Conservation (phyloP, 768 basidiomycete species). For the Postia placenta region DNA sequence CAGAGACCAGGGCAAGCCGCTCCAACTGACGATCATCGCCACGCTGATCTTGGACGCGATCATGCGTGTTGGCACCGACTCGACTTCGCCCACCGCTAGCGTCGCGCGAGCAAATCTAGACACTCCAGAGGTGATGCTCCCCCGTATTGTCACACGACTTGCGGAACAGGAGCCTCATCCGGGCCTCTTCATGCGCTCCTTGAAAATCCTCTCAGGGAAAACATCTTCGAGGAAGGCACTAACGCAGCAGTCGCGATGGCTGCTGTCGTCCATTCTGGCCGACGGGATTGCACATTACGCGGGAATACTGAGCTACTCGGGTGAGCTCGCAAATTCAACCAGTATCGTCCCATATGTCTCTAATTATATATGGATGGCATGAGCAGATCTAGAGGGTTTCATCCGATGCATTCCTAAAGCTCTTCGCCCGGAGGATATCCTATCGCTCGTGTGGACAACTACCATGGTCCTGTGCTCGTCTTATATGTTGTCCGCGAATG, state of each 20-base stretch:
- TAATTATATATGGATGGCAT: too few species aligned
- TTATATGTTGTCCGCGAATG: not conserved
- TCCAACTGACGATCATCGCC: not conserved
- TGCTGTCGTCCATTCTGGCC: not conserved
- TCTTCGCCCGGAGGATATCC: not conserved
- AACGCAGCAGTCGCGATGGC: not conserved
- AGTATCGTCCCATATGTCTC: not conserved
- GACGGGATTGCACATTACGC: not conserved
- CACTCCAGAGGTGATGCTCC: not conserved
- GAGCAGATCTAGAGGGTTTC: not conserved
- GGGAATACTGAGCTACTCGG: not conserved
- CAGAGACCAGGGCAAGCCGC: not conserved
- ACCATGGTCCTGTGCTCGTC: not conserved
- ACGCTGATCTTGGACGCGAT: not conserved
- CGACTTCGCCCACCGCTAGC: too few species aligned
- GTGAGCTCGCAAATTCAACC: not conserved
- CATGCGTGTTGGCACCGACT: not conserved
- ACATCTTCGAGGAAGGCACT: too few species aligned
- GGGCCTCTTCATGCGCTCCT: not conserved
- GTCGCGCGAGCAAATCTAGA: too few species aligned
- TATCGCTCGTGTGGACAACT: not conserved
- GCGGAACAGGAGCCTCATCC: not conserved
- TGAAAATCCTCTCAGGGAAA: not conserved
- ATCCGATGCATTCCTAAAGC: not conserved
- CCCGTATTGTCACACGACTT: not conserved